Evolutionary conservation across 108 stramenopile genomes (phyloP).

Genomic region (Skeletonema potamos): DNA sequence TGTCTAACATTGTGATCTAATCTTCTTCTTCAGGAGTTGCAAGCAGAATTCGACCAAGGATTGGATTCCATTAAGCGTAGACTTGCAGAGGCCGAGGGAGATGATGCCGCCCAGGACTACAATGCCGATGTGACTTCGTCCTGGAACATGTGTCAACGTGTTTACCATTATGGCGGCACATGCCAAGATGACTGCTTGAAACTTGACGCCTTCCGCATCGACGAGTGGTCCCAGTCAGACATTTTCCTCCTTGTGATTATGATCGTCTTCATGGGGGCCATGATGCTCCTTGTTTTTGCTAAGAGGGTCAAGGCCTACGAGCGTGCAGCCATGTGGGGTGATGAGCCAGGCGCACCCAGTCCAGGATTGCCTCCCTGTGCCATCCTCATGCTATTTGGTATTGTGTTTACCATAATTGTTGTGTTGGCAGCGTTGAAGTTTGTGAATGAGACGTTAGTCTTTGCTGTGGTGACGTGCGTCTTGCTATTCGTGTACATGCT

Average conservation of each 20-base stretch:
- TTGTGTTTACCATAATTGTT: conserved; percentile 61
- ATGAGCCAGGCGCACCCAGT: conserved; percentile 65
- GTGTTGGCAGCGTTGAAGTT: conserved; percentile 74
- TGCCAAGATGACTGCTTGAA: conserved; percentile 81
- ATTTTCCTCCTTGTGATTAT: conserved; percentile 80
- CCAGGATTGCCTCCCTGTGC: conserved; percentile 58
- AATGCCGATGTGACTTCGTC: conserved; percentile 51
- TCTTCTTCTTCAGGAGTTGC: background rate
- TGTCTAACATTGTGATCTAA: background rate
- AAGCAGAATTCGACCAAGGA: background rate
- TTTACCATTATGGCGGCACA: conserved; percentile 82
- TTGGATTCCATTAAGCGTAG: background rate
- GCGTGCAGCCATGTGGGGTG: conserved; percentile 52
- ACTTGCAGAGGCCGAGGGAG: conserved; percentile 1
- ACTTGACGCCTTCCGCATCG: conserved; percentile 76
- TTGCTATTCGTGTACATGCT: conserved; percentile 89
- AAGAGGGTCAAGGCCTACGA: conserved; percentile 71
- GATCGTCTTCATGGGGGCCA: conserved; percentile 79
- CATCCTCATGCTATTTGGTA: conserved; percentile 70
- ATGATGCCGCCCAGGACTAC: conserved; percentile 7
- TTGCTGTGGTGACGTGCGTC: conserved; percentile 83
- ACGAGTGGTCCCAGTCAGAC: conserved; percentile 83
- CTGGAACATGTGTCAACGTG: conserved; percentile 85
- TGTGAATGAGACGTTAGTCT: conserved; percentile 84
- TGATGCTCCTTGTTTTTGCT: conserved; percentile 86